phyloP scores from a whole-genome alignment of 2,329 filamentous ascomycete genomes.

The Diatrype stigma region DNA sequence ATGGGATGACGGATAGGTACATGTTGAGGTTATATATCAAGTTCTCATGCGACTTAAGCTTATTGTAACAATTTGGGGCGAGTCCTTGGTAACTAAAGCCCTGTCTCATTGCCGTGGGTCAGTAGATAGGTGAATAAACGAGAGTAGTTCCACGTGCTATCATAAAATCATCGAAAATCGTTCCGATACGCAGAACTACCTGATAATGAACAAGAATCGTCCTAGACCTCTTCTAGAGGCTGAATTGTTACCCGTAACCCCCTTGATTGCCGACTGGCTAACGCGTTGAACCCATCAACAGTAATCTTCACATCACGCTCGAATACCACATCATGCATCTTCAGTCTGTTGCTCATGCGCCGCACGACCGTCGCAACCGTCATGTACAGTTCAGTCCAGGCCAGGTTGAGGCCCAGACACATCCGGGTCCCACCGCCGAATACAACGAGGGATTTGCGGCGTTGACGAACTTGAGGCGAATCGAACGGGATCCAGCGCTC shows the following conservation, averaged over 20 bases:
- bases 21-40: too few relatives aligned
- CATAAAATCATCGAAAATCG: too few relatives aligned
- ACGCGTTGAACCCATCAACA: slow-evolving; percentile 1
- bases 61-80: too few relatives aligned
- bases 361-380: slow-evolving; percentile 1
- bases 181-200: too few relatives aligned
- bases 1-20: too few relatives aligned
- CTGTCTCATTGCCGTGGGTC: too few relatives aligned
- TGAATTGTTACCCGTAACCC: neutral
- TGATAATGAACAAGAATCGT: neutral
- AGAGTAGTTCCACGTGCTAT: too few relatives aligned
- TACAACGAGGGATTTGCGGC: neutral
- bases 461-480: neutral
- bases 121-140: too few relatives aligned
- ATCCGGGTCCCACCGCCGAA: slow-evolving; percentile 7
- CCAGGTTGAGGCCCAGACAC: slow-evolving; percentile 6
- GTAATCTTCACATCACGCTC: slow-evolving; percentile 1
- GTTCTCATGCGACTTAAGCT: too few relatives aligned
- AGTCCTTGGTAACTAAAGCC: too few relatives aligned
- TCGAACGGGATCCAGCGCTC: slow-evolving; percentile 5
- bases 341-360: neutral
- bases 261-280: neutral
- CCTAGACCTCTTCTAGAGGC: neutral
- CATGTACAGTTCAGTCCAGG: slow-evolving; percentile 4
- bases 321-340: neutral